Percentiles rank a stretch among this genome's conserved stretches.
phyloP scores from a whole-genome alignment of 2,329 filamentous ascomycete genomes.

The Calonectria henricotiae region DNA sequence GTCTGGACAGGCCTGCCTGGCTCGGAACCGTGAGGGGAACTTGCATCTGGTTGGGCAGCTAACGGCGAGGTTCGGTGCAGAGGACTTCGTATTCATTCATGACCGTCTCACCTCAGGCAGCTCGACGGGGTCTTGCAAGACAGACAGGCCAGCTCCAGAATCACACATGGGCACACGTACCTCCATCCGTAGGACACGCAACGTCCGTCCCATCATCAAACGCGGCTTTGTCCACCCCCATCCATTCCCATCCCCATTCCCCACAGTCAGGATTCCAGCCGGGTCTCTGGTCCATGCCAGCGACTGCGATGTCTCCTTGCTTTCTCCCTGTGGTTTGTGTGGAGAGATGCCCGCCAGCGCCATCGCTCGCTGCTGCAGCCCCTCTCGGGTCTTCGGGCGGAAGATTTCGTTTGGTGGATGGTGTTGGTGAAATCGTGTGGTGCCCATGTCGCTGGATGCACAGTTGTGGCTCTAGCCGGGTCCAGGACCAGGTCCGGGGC shows the following conservation, averaged over 20 bases:
- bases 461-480: slow-evolving; percentile 23
- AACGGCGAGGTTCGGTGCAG: slow-evolving; percentile 9
- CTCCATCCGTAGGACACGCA: slow-evolving; percentile 13
- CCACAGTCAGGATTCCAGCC: slow-evolving; percentile 32
- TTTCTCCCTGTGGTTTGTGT: not conserved
- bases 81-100: slow-evolving; percentile 30
- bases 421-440: slow-evolving; percentile 20
- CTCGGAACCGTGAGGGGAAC: not conserved
- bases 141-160: not conserved
- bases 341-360: slow-evolving; percentile 20
- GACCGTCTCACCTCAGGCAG: slow-evolving; percentile 13
- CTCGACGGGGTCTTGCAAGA: slow-evolving; percentile 15
- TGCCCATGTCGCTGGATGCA: slow-evolving; percentile 13
- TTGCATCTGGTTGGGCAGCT: slow-evolving; percentile 9
- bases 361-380: not conserved
- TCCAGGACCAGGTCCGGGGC: slow-evolving; percentile 4
- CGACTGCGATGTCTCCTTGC: slow-evolving; percentile 23
- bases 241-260: slow-evolving; percentile 22
- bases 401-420: slow-evolving; percentile 13
- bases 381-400: not conserved
- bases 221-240: slow-evolving; percentile 13
- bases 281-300: slow-evolving; percentile 26
- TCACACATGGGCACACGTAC: slow-evolving; percentile 14
- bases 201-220: not conserved
- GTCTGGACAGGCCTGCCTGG: slow-evolving; percentile 3